Conservation (phyloP, 768 basidiomycete genomes). For the Phlebiopsis flavidoalba region DNA sequence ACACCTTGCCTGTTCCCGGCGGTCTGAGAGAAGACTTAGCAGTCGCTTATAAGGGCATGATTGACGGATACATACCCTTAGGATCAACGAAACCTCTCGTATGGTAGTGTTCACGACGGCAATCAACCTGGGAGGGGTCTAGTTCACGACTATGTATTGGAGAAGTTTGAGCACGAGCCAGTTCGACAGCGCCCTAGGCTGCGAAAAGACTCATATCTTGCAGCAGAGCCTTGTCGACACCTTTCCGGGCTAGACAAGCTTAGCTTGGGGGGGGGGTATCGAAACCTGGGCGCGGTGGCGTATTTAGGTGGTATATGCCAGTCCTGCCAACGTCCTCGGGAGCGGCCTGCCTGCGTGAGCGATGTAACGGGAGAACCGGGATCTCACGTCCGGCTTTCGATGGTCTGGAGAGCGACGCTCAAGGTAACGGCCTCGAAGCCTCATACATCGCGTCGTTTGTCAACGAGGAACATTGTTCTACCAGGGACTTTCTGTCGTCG, state of each 20-base stretch:
- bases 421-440: constrained; percentile 62
- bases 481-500: constrained; percentile 14
- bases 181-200: constrained; percentile 38
- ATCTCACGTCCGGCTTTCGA: constrained; percentile 52
- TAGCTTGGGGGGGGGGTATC: constrained; percentile 51
- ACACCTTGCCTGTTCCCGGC: constrained; percentile 75
- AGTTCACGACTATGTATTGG: constrained; percentile 46
- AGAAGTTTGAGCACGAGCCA: constrained; percentile 44
- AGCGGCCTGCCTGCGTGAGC: constrained; percentile 35
- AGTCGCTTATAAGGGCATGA: neutral
- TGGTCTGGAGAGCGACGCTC: constrained; percentile 45
- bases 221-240: constrained; percentile 22
- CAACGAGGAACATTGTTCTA: constrained; percentile 36
- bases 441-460: constrained; percentile 66
- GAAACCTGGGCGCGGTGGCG: constrained; percentile 48
- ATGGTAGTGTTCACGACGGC: constrained; percentile 59
- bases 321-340: constrained; percentile 19
- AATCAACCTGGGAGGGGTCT: constrained; percentile 67
- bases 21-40: constrained; percentile 33
- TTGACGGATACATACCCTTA: constrained; percentile 44
- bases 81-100: constrained; percentile 60
- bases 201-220: constrained; percentile 36
- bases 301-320: constrained; percentile 57
- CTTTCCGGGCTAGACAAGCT: constrained; percentile 44
- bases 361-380: constrained; percentile 51